Base-by-base conservation (phyloP, 2,329 filamentous ascomycete species). In the Sodiomyces alkalinus region DNA sequence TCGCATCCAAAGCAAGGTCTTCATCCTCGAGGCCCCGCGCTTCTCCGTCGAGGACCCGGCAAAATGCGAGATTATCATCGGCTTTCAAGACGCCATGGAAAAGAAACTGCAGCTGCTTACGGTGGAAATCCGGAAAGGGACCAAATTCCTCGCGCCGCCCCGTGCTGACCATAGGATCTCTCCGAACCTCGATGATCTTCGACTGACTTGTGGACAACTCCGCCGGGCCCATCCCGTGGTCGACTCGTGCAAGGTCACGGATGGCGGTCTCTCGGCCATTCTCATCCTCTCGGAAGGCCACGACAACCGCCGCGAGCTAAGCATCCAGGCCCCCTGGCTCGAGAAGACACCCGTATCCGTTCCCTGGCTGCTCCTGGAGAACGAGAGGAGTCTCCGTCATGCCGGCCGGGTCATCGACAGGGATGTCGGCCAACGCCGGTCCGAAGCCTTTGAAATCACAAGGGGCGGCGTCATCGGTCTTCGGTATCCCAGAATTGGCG, bases 311-410 rank as follows among this genome's bases (percentile, higher is more conserved):
- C 66, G 70, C 26, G 71, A 79, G 42, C 51, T 87, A 11, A 80
- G 74, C 38, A 55, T 81, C 7, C 79, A 85, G 48, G 77, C 77
- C 5, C 79, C 78, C 1, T 86, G 80, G 80, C 74, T 75, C 32
- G 65, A 67, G 29, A 60, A 79, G 9, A 70, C 74, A n/a, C 72
- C 71, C 23, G 53, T 85, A n/a, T 56, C 64, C 0, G 51, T 83
- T 2, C 74, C 78, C 2, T 40, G 62, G 17, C 54, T 83, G 13
- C 62, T 63, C 33, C 48, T 72, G 14, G 64, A 74, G 32, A 71
- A 78, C 37, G 57, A 65, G 16, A 63, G 68, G 40, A 68, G 62
- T 32, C 53, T 80, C 20, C 68, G 70, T 29, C 69, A 68, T 35
- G 52, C 58, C 26, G 61, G 63, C 12, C 62, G 64, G 23, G 54